These are phyloP conservation scores for Dianthus caryophyllus DNA, from an alignment of 148 eudicot species.

Conservation along the genomic window DNA sequence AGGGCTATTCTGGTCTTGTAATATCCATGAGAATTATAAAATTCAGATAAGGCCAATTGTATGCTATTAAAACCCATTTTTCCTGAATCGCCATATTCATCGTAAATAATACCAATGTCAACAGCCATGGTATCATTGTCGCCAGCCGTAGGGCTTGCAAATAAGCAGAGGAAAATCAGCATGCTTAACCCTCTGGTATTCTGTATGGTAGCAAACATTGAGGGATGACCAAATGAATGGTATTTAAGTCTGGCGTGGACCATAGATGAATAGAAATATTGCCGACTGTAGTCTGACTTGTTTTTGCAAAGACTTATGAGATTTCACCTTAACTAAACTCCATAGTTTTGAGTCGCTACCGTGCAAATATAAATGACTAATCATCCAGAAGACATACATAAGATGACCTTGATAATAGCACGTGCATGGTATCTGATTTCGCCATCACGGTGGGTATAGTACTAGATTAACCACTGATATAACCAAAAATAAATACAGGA, in stretches of 20 bases:
- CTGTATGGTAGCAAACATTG: background rate
- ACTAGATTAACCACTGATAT: too few species aligned
- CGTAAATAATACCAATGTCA: conserved; percentile 32
- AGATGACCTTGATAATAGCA: background rate
- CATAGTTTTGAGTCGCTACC: background rate
- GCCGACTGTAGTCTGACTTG: too few species aligned
- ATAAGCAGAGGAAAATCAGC: conserved; percentile 9
- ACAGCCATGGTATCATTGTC: conserved; percentile 10
- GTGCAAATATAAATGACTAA: background rate
- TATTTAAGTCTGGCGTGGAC: too few species aligned
- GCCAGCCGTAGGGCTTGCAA: background rate
- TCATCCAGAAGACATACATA: background rate
- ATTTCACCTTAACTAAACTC: background rate
- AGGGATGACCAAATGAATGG: too few species aligned
- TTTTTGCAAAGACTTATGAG: background rate
- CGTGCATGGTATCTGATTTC: too few species aligned
- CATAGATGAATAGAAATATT: too few species aligned
- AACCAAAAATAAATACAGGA: too few species aligned
- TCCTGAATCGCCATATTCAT: conserved; percentile 17
- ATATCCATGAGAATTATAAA: conserved; percentile 23
- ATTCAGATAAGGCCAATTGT: conserved; percentile 34
- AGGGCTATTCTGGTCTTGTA: conserved; percentile 35
- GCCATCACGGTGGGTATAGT: too few species aligned
- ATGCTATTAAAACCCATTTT: conserved; percentile 31
- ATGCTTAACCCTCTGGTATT: background rate